These are phyloP conservation scores for Cryphonectria carpinicola DNA, from an alignment of 2,329 filamentous ascomycete species.

Conservation along the genomic window DNA sequence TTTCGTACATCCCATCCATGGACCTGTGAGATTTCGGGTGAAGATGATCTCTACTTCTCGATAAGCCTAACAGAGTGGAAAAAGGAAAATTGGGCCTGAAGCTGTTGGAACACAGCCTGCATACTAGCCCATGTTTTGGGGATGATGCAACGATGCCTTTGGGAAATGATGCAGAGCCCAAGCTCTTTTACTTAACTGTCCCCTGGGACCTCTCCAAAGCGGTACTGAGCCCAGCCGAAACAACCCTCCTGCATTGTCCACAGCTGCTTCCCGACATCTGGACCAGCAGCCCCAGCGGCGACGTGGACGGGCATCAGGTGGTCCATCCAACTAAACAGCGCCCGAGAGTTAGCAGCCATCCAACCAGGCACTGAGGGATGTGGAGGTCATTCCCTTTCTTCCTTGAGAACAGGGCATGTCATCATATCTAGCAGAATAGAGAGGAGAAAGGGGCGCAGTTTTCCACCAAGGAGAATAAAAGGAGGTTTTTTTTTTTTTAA, in stretches of 20 bases:
- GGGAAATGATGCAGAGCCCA: not conserved
- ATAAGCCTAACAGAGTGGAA: not conserved
- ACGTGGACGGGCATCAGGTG: constrained; percentile 55
- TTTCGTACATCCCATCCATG: not conserved
- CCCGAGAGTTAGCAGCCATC: not conserved
- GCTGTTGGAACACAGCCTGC: not conserved
- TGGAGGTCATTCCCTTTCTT: not conserved
- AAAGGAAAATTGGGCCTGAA: not conserved
- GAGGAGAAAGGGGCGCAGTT: not conserved
- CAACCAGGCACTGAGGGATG: not conserved
- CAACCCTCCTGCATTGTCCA: constrained; percentile 29
- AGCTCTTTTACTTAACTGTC: not conserved
- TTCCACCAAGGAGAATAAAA: not conserved
- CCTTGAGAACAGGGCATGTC: no score
- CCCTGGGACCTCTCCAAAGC: constrained; percentile 20
- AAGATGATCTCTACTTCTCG: no score
- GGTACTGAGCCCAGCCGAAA: constrained; percentile 30
- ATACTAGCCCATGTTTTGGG: not conserved
- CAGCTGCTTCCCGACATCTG: constrained; percentile 24
- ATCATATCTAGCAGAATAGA: not conserved
- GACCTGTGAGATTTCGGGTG: not conserved
- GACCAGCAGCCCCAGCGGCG: constrained; percentile 49
- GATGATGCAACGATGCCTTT: not conserved
- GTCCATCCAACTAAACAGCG: constrained; percentile 44
- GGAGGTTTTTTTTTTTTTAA: no score